Conservation (phyloP, 225 moss, liverwort and hornwort species). For the Polytrichum formosum region DNA sequence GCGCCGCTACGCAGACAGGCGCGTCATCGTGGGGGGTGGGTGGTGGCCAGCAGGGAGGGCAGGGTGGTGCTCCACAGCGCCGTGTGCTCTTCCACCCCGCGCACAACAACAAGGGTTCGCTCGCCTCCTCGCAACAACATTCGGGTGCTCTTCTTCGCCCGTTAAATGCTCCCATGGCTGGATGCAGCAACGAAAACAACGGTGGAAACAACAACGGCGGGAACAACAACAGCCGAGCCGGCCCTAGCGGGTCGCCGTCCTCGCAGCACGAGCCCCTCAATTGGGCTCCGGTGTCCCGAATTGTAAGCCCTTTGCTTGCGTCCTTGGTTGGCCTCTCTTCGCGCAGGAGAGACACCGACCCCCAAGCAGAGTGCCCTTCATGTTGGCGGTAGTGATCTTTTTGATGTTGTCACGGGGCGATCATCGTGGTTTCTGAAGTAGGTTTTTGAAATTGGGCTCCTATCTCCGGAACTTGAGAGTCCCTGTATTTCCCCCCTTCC, state of each 20-base stretch:
- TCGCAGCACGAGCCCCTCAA: conserved; percentile 34
- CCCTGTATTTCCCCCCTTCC: not conserved
- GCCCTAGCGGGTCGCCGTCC: conserved; percentile 28
- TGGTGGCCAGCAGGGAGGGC: too few species aligned
- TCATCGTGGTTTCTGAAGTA: not conserved
- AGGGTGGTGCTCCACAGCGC: conserved; percentile 34
- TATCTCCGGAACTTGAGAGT: not conserved
- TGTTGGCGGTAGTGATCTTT: too few species aligned
- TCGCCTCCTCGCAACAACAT: conserved; percentile 17
- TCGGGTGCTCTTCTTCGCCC: conserved; percentile 6
- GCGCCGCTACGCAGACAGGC: conserved; percentile 19
- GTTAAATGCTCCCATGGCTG: conserved; percentile 27
- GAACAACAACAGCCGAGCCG: conserved; percentile 20
- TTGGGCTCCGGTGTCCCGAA: conserved; percentile 40
- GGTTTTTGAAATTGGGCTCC: not conserved
- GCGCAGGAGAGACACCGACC: too few species aligned
- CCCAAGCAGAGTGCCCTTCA: too few species aligned
- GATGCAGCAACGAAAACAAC: conserved; percentile 10
- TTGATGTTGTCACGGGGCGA: not conserved
- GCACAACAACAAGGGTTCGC: conserved; percentile 20
- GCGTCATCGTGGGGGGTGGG: conserved; percentile 45
- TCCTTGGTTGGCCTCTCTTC: too few species aligned
- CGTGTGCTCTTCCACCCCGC: conserved; percentile 54
- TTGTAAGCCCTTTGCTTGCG: conserved; percentile 20
- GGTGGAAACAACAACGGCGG: not conserved